A percentile compares a stretch with the other conserved stretches of the same genome.
These are phyloP conservation scores for Talaromyces sp. DNA, from an alignment of 2,329 filamentous ascomycete species.

Conservation along the genomic window DNA sequence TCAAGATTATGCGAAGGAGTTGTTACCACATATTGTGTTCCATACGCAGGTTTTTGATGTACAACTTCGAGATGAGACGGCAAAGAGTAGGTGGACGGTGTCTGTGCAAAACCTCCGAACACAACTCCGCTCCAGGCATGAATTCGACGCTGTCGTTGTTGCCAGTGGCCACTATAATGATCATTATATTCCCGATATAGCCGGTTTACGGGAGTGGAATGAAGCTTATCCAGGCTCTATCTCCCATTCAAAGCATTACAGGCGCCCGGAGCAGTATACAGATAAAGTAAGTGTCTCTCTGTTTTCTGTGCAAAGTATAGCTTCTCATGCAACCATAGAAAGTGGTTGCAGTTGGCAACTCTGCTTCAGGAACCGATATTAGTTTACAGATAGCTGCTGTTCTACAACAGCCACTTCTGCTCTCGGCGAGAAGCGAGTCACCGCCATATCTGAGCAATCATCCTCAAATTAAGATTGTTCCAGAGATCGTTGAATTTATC, in stretches of 20 bases:
- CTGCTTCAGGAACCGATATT: slow-evolving; percentile 81
- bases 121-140: slow-evolving; percentile 39
- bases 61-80: slow-evolving; percentile 34
- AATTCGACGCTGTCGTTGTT: slow-evolving; percentile 72
- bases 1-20: slow-evolving; percentile 64
- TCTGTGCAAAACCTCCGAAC: slow-evolving; percentile 52
- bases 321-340: slow-evolving; percentile 44
- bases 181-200: slow-evolving; percentile 63
- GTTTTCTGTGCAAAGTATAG: neutral
- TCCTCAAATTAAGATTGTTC: slow-evolving; percentile 51
- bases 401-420: slow-evolving; percentile 59
- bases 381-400: slow-evolving; percentile 67
- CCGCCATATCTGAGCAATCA: slow-evolving; percentile 44
- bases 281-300: slow-evolving; percentile 49
- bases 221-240: slow-evolving; percentile 58
- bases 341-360: slow-evolving; percentile 79
- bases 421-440: slow-evolving; percentile 57
- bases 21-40: slow-evolving; percentile 67
- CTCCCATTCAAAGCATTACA: slow-evolving; percentile 76
- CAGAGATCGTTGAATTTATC: slow-evolving; percentile 53
- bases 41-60: slow-evolving; percentile 67
- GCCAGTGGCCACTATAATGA: slow-evolving; percentile 73
- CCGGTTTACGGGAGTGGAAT: slow-evolving; percentile 60
- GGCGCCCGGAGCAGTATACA: slow-evolving; percentile 59
- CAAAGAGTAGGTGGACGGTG: slow-evolving; percentile 57